Base-by-base conservation (phyloP, 2,329 filamentous ascomycete genomes). In the Verticillium albo-atrum region DNA sequence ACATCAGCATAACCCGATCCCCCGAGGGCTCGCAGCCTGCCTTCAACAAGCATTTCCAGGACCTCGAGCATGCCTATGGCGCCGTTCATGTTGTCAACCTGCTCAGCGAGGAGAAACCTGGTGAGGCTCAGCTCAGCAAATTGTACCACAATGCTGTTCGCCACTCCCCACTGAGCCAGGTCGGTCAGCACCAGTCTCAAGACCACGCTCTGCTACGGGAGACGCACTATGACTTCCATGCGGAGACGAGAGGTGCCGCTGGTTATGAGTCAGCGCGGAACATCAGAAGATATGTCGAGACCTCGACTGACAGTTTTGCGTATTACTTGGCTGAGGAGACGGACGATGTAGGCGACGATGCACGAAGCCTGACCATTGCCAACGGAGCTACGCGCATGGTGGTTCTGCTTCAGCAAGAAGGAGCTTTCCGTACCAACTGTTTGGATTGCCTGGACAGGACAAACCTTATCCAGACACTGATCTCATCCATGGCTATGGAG, bases 141-240 rank as follows among this genome's bases (percentile, higher is more conserved):
- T 82, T 90, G 61, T 99, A 95, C 73, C 86, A 88, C 58, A 83
- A 88, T 62, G 94, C 95, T 63, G 86, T 97, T 61, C 79, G 77
- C 23, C 84, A 89, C 68, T 95, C 88, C 64, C 85, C 90, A 0
- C 75, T 96, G n/a, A 89, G 88, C 65, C 79, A 80, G 15, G 75
- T 78, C 26, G 82, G 77, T 6, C 83, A 82, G 23, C 80, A 83
- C 35, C 78, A 80, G 28, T 80, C 82, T 3, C 75, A 77, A 37
- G 90, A 92, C 61, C 91, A 94, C 68, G 85, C 89, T 54, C 81
- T 97, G 37, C 75, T 98, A 30, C 84, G 85, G 63, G 84, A 89
- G 61, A 96, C 94, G 1, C 91, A 97, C 68, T 99, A 95, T 70
- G 95, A 99, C 74, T 98, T 99, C 61, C 93, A 98, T 70, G 94